Conservation (phyloP, 1,284 basidiomycete genomes). For the Trametes hirsuta region DNA sequence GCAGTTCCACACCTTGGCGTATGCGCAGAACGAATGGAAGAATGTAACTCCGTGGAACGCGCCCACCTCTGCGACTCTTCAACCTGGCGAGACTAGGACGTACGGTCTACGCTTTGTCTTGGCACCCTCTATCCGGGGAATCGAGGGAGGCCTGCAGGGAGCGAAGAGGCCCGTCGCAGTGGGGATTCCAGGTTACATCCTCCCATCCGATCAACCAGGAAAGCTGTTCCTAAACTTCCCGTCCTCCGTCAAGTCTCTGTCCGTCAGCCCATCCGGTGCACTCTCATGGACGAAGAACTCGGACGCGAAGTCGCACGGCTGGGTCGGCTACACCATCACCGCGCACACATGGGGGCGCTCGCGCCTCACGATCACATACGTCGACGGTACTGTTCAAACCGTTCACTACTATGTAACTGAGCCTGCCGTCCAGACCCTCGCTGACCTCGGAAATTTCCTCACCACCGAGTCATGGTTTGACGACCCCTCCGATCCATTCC, state of each 20-base stretch:
- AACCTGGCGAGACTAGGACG: slow-evolving; percentile 51
- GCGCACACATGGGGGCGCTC: slow-evolving; percentile 52
- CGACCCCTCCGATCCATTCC: slow-evolving; percentile 53
- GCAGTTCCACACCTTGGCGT: slow-evolving; percentile 63
- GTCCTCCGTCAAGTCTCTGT: slow-evolving; percentile 45
- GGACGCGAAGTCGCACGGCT: slow-evolving; percentile 46
- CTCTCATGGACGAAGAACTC: slow-evolving; percentile 49
- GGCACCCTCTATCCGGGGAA: slow-evolving; percentile 52
- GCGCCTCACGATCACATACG: slow-evolving; percentile 52
- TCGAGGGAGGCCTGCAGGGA: slow-evolving; percentile 48
- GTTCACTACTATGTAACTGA: slow-evolving; percentile 59
- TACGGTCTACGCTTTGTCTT: slow-evolving; percentile 58
- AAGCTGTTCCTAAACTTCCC: slow-evolving; percentile 57
- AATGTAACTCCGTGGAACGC: slow-evolving; percentile 58
- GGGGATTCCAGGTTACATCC: slow-evolving; percentile 57
- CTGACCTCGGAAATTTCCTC: slow-evolving; percentile 57
- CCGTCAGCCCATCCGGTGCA: slow-evolving; percentile 51
- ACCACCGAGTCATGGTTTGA: slow-evolving; percentile 61
- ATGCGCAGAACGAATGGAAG: slow-evolving; percentile 60
- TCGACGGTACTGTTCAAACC: slow-evolving; percentile 55
- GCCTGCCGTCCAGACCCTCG: slow-evolving; percentile 47
- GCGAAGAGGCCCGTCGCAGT: slow-evolving; percentile 53
- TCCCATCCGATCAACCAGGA: slow-evolving; percentile 51
- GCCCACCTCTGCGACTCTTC: slow-evolving; percentile 51
- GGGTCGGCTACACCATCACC: slow-evolving; percentile 55